Base-by-base conservation (phyloP, 139 green algal species). In the Chlorella sorokiniana region DNA sequence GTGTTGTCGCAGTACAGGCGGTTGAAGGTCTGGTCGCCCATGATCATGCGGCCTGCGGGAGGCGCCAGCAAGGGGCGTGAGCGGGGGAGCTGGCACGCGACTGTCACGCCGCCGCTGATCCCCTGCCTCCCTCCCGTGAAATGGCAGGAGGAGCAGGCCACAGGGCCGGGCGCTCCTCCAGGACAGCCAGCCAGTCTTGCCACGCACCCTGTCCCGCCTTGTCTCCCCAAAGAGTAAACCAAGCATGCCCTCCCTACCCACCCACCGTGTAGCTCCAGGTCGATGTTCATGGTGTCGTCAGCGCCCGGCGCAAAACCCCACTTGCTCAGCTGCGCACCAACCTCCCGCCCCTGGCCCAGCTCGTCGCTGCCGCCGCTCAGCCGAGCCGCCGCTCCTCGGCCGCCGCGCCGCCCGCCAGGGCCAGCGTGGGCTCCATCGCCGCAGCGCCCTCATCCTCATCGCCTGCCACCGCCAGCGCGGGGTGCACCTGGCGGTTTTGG, bases 281-380 rank as follows among this genome's bases (percentile, higher is more conserved):
- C 80, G 18, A 94, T 81, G 23, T 91, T 84, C 71, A 92, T 42
- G 1, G 91, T 94, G 78, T 93, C 86, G 1, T 94, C 92, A 1
- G 79, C 81, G 1, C 93, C 93, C 14, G 93, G 92, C 4, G 89
- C 88, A 85, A 96, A 95, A 68, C 93, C 93, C 93, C 93, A 97
- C 69, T 92, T 94, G 72, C 86, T 87, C 31, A 87, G 82, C 81
- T 93, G 81, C 29, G 3, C 8, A 48, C 18, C 27, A 6, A 54
- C 73, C 73, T 63, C 70, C 29, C 14, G 41, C 4, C 70, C n/a
- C 9, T 11, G 23, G 40, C 37, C 65, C 59, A 69, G 35, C 27
- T 78, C 73, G 20, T 78, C 70, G 31, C 63, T 83, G 75, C 52
- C 27, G 76, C 48, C 22, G 33, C 40, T 75, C 63, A 33, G 75